Base-by-base conservation (phyloP, 306 rosid species). In the Dalbergia cochinchinensis region DNA sequence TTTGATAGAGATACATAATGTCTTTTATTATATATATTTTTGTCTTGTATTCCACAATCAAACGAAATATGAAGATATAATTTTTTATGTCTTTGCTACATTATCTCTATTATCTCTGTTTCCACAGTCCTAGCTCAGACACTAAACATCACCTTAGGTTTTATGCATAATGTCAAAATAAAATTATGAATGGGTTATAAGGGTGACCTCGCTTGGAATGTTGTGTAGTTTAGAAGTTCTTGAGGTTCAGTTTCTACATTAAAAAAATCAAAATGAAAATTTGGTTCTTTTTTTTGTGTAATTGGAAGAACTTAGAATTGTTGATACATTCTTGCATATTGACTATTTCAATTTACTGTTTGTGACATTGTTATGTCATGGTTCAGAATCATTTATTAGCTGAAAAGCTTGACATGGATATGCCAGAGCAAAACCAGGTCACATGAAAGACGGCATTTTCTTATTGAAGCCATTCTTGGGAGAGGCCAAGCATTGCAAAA, bases 351-450 rank as follows among this genome's bases (percentile, higher is more conserved):
- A 44, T 70, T 22, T 37, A 16, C 70, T 54, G 15, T 42, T 83
- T 19, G 0, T 85, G 54, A 54, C 73, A 34, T 41, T 67, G 67
- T 18, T 77, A 41, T 47, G 11, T 60, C 48, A 41, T 11, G 2
- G 19, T 35, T 69, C 18, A 41, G 78, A 67, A 72, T 65, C 74
- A 77, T 42, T 73, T 67, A 66, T 42, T 74, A 8, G 80, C 57
- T 42, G 81, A 79, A 34, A 33, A 69, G 67, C 64, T 61, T 67
- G 71, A 63, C 78, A 78, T 18, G 58, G 15, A 45, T 57, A 48
- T 82, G 68, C 54, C 51, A 63, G 47, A 63, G 74, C 74, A 62
- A 41, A 65, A 53, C 77, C 6, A 11, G 48, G 42, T 50, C 77
- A 59, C 60, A 66, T 55, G 22, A 39, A 70, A 67, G 39, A n/a